Evolutionary conservation across 495 filamentous ascomycete genomes (phyloP), one percentile per base, ranked within the genome.

Genomic region (Penicillium nucicola): DNA sequence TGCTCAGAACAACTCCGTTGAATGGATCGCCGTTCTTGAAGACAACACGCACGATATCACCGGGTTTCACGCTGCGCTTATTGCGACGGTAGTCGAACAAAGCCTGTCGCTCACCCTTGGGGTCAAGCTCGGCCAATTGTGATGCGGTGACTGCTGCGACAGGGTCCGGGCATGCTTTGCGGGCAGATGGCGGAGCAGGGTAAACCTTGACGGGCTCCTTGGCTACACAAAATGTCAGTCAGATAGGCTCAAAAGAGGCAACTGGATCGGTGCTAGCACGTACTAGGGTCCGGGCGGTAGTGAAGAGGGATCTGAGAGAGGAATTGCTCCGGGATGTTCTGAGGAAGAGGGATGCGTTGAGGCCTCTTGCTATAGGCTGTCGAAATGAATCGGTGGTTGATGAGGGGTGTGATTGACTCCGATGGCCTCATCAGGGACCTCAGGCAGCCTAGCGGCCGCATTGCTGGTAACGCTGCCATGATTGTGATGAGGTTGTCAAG

Each of bases 21-120:
- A 96, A 97, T 0, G 93, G 92, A 59, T 96, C 92, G 28, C 90
- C 88, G 58, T 80, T 87, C 57, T 83, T 82, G 73, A 86, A 76
- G 68, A 90, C 83, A 32, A 96, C 87, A 45, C 90, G 87, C n/a
- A 98, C 75, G 53, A 97, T 88, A 70, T 98, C 93, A 51, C 93
- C 93, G 6, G 82, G 75, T 51, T 84, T 80, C 23, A 85, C 87
- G 54, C 81, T 79, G 66, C 95, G 87, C 15, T 78, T 78, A 67
- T 90, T 92, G 23, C 71, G 62, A 41, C 83, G 84, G 58, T 76
- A 76, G 52, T 85, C 79, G 72, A 97, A 96, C 22, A 97, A 83
- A 22, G 83, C 81, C 42, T 83, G 84, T 13, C 92, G 87, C 23
- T 87, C 84, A 22, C 90, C 89, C 18, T 80, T 89, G 17, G 90